Conservation (phyloP, 2,329 filamentous ascomycete genomes). For the Fusarium transvaalense region DNA sequence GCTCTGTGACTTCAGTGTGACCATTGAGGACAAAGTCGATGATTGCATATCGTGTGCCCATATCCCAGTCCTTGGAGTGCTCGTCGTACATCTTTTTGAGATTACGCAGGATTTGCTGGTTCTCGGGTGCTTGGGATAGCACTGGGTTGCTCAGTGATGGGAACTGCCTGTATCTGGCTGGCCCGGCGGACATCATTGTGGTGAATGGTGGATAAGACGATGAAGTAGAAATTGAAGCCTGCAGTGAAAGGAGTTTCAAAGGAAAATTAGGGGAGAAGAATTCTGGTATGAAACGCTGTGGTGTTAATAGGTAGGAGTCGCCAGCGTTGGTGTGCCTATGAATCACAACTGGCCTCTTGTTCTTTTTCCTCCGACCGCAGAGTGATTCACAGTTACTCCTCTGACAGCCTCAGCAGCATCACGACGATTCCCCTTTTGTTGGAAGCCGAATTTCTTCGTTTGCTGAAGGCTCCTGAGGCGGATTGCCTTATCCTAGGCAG, state of each 20-base stretch:
- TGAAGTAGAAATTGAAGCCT: background rate
- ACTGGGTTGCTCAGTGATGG: background rate
- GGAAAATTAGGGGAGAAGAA: background rate
- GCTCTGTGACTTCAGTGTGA: background rate
- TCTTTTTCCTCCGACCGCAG: background rate
- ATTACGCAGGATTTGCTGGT: background rate
- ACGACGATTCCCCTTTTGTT: background rate
- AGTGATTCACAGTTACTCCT: background rate
- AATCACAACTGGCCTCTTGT: background rate
- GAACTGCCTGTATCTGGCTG: background rate
- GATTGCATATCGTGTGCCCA: background rate
- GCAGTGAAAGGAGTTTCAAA: too few species aligned
- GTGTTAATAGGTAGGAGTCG: background rate
- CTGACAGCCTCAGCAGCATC: too few species aligned
- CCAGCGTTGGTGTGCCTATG: background rate
- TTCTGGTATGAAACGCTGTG: background rate
- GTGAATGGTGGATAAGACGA: background rate
- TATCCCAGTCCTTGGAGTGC: constrained; percentile 4
- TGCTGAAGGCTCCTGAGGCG: too few species aligned
- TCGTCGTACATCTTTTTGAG: background rate
- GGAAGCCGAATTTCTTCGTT: background rate
- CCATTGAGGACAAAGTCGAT: background rate
- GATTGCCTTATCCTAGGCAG: background rate
- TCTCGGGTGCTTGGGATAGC: background rate
- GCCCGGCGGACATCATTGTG: background rate